Evolutionary conservation across 352 stramenopile species (phyloP).

Genomic region (Thalassiosira hispida): DNA sequence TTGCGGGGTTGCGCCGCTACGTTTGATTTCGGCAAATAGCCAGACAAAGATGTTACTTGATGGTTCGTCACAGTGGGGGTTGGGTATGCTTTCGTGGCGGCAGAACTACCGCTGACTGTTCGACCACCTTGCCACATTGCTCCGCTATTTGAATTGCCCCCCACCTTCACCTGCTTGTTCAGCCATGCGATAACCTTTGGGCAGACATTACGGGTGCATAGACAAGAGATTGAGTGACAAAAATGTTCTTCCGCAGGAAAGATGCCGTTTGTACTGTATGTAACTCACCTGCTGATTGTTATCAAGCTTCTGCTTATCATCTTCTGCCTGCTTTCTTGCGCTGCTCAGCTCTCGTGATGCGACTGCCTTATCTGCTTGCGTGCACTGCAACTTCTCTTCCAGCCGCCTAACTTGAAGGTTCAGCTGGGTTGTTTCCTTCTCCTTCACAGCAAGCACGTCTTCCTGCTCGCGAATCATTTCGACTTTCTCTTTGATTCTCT

Average conservation of each 20-base stretch:
- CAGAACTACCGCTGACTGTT: neutral
- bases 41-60: too few relatives aligned
- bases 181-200: slow-evolving; percentile 60
- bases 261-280: too few relatives aligned
- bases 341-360: slow-evolving; percentile 36
- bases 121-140: slow-evolving; percentile 21
- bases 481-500: slow-evolving; percentile 56
- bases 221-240: neutral
- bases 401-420: slow-evolving; percentile 16
- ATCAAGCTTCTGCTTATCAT: slow-evolving; percentile 45
- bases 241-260: too few relatives aligned
- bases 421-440: slow-evolving; percentile 48
- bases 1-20: too few relatives aligned
- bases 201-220: neutral
- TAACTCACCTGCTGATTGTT: slow-evolving; percentile 62
- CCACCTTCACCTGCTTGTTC: slow-evolving; percentile 52
- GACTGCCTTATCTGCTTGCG: slow-evolving; percentile 31
- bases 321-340: slow-evolving; percentile 25
- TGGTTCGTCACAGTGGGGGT: neutral
- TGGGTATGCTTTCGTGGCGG: neutral
- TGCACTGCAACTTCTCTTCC: slow-evolving; percentile 19
- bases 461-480: slow-evolving; percentile 49
- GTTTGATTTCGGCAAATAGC: slow-evolving; percentile 2
- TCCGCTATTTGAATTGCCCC: slow-evolving; percentile 21
- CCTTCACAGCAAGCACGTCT: slow-evolving; percentile 38